Conservation (phyloP, 2,329 filamentous ascomycete species). For the Aspergillus latus region DNA sequence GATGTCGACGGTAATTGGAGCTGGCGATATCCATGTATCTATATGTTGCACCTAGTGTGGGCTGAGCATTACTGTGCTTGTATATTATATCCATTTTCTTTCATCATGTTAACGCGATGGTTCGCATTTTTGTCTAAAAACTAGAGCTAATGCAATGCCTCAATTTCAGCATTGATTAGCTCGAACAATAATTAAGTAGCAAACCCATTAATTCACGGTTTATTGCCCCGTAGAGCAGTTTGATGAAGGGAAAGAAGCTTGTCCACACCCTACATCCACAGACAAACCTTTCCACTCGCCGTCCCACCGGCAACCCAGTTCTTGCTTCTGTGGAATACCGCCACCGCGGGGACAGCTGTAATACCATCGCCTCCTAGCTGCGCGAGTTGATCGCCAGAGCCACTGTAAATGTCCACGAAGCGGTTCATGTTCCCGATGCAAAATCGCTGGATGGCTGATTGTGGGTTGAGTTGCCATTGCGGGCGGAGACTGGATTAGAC, state of each 20-base stretch:
- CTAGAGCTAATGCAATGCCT: background rate
- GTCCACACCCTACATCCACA: conserved; percentile 68
- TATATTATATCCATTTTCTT: background rate
- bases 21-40: background rate
- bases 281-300: conserved; percentile 84
- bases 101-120: background rate
- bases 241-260: background rate
- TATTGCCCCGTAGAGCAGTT: background rate
- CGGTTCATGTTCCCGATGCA: conserved; percentile 97
- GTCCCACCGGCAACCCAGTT: conserved; percentile 94
- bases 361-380: conserved; percentile 88
- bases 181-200: background rate
- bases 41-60: background rate
- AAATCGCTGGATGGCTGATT: conserved; percentile 80
- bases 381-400: conserved; percentile 79
- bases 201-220: background rate
- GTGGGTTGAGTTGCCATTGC: conserved; percentile 83
- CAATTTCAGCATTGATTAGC: background rate
- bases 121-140: background rate
- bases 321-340: conserved; percentile 80
- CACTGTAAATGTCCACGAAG: conserved; percentile 87
- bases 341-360: conserved; percentile 89
- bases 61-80: background rate
- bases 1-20: background rate
- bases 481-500: conserved; percentile 61